A percentile compares a stretch with the other conserved stretches of the same genome.
Evolutionary conservation across 306 rosid species (phyloP).

Genomic region (Lithocarpus polystachyus): DNA sequence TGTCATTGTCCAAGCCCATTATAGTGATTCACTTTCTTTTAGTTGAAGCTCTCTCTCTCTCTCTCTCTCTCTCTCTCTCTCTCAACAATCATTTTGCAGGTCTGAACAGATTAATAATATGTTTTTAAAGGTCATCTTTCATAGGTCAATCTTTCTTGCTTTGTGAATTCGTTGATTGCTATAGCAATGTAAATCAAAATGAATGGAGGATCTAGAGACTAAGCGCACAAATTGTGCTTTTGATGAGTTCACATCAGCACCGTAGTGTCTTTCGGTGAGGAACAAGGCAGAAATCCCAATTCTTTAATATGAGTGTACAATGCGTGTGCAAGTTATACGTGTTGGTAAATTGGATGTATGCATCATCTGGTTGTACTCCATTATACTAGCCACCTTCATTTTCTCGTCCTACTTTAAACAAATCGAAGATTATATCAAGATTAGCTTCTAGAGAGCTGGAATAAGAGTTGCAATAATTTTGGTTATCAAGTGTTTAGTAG

Average conservation of each 20-base stretch:
- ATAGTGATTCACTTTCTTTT: slow-evolving; percentile 18
- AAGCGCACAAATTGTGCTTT: neutral
- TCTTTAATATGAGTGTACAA: neutral
- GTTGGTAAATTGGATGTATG: slow-evolving; percentile 18
- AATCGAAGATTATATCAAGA: slow-evolving; percentile 1
- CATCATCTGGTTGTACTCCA: slow-evolving; percentile 11
- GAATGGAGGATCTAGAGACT: slow-evolving; percentile 19
- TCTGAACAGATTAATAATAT: neutral
- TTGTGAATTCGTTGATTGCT: neutral
- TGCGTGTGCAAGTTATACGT: neutral
- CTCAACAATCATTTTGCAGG: neutral
- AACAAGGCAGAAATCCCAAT: neutral
- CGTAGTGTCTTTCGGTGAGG: neutral
- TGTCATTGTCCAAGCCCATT: slow-evolving; percentile 22
- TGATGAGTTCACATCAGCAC: neutral
- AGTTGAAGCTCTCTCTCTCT: neutral
- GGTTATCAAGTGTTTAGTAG: neutral
- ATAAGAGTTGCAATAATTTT: neutral
- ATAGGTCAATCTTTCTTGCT: neutral
- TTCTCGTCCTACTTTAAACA: neutral
- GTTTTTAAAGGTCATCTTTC: neutral
- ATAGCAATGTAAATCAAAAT: neutral
- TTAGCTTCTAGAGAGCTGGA: neutral
- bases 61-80: neutral
- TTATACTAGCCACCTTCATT: neutral